Percentiles rank a stretch among this genome's conserved stretches.
Evolutionary conservation across 2,329 filamentous ascomycete species (phyloP).

Genomic region (Dendrostoma leiphaemia): DNA sequence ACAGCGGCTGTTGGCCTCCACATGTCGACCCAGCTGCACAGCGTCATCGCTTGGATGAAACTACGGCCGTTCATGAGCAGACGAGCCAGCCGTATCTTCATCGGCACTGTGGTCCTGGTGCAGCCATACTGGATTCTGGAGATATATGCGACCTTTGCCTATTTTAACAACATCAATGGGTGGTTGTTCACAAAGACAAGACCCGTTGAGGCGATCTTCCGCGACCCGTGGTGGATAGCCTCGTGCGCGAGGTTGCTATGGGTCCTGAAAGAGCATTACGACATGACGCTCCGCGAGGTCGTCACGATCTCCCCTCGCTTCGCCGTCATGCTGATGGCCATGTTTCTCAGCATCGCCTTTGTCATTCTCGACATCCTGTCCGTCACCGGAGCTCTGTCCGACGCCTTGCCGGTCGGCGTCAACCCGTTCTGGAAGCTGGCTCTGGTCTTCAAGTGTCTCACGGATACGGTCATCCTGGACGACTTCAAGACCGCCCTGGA

Average conservation of each 20-base stretch:
- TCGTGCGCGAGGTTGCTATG: conserved; percentile 58
- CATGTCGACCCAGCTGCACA: conserved; percentile 63
- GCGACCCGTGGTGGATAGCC: conserved; percentile 68
- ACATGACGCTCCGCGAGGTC: conserved; percentile 55
- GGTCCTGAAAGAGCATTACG: conserved; percentile 62
- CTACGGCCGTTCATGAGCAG: conserved; percentile 57
- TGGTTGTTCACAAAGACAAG: conserved; percentile 8
- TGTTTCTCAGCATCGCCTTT: conserved; percentile 60
- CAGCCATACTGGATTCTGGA: conserved; percentile 65
- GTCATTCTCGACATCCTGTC: conserved; percentile 60
- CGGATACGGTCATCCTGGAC: conserved; percentile 64
- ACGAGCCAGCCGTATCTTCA: conserved; percentile 52
- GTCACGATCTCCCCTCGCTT: conserved; percentile 62
- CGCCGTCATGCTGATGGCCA: conserved; percentile 58
- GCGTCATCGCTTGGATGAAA: conserved; percentile 67
- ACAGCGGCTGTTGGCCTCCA: conserved; percentile 59
- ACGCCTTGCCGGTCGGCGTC: conserved; percentile 42
- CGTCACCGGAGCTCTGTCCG: conserved; percentile 47
- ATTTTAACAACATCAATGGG: conserved; percentile 38
- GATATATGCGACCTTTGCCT: conserved; percentile 64
- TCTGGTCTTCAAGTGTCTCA: conserved; percentile 66
- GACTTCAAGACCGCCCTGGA: conserved; percentile 63
- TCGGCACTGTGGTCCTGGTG: conserved; percentile 54
- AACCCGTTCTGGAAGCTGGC: conserved; percentile 64
- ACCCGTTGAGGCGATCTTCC: conserved; percentile 10